These are phyloP conservation scores for Dioscorea zingiberensis DNA, from an alignment of 106 monocot species.

Conservation along the genomic window DNA sequence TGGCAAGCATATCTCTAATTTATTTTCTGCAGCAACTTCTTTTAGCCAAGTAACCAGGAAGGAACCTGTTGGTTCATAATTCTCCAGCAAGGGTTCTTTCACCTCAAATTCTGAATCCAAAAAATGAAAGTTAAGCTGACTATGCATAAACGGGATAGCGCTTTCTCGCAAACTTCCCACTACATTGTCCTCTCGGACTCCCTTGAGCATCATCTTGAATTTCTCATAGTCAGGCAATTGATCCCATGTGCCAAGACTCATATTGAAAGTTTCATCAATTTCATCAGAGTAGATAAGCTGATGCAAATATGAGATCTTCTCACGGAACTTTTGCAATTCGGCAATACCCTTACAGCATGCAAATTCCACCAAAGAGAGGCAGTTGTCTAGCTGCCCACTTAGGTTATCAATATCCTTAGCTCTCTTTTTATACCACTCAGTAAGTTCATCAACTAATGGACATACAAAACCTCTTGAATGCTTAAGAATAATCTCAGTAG, in stretches of 20 bases:
- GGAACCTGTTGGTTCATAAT: conserved; percentile 25
- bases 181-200: conserved; percentile 46
- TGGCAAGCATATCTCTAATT: conserved; percentile 64
- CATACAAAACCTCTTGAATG: conserved; percentile 45
- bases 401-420: conserved; percentile 78
- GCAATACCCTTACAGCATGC: conserved; percentile 61
- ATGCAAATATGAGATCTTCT: conserved; percentile 70
- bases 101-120: conserved; percentile 9
- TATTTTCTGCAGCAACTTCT: conserved; percentile 66
- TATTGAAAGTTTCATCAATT: conserved; percentile 44
- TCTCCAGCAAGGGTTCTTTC: conserved; percentile 3
- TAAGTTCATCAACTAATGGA: conserved; percentile 63
- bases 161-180: conserved; percentile 51
- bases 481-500: conserved; percentile 72
- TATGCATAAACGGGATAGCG: conserved; percentile 85
- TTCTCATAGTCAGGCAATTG: conserved; percentile 79
- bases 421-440: conserved; percentile 77
- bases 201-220: conserved; percentile 74
- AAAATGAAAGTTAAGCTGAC: conserved; percentile 1
- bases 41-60: conserved; percentile 83
- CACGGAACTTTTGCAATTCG: conserved; percentile 60
- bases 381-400: conserved; percentile 92
- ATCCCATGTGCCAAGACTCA: conserved; percentile 75
- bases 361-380: conserved; percentile 63
- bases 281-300: conserved; percentile 60